Evolutionary conservation across 2,329 filamentous ascomycete genomes (phyloP).

Genomic region (Neobulgaria alba): DNA sequence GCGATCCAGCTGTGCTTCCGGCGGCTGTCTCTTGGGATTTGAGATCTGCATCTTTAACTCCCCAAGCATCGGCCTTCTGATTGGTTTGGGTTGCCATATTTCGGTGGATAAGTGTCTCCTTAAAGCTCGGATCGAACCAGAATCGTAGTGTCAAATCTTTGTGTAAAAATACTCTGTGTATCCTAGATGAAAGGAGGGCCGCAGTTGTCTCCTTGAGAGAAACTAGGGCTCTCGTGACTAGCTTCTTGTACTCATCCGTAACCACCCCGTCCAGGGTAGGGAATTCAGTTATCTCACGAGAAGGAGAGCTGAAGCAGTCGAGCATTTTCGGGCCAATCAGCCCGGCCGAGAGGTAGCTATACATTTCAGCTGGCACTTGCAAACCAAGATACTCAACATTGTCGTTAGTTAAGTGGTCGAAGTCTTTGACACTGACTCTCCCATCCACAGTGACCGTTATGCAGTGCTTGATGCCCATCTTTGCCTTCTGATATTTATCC

Average conservation of each 20-base stretch:
- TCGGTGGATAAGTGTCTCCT: constrained; percentile 59
- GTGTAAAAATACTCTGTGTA: constrained; percentile 76
- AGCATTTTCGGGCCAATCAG: constrained; percentile 72
- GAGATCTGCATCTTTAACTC: constrained; percentile 51
- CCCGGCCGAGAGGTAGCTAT: constrained; percentile 80
- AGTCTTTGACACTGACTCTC: constrained; percentile 65
- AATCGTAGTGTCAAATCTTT: constrained; percentile 69
- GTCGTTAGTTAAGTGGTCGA: constrained; percentile 67
- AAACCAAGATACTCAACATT: constrained; percentile 87
- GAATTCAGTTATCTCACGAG: constrained; percentile 62
- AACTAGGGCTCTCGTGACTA: constrained; percentile 67
- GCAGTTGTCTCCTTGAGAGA: constrained; percentile 69
- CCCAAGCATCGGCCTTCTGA: constrained; percentile 53
- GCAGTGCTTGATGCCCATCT: constrained; percentile 80
- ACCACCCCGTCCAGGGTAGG: constrained; percentile 81
- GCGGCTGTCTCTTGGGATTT: constrained; percentile 37
- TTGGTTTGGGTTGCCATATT: constrained; percentile 42
- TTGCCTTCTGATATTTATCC: constrained; percentile 78
- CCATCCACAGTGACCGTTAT: constrained; percentile 59
- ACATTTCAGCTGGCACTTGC: constrained; percentile 80
- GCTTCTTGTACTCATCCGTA: constrained; percentile 69
- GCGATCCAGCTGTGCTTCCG: constrained; percentile 34
- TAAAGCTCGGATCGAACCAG: constrained; percentile 72
- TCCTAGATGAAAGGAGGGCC: constrained; percentile 65
- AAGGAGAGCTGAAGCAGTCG: constrained; percentile 64